Evolutionary conservation across 805 yeast species (phyloP).

Genomic region (Barnettozyma californica): DNA sequence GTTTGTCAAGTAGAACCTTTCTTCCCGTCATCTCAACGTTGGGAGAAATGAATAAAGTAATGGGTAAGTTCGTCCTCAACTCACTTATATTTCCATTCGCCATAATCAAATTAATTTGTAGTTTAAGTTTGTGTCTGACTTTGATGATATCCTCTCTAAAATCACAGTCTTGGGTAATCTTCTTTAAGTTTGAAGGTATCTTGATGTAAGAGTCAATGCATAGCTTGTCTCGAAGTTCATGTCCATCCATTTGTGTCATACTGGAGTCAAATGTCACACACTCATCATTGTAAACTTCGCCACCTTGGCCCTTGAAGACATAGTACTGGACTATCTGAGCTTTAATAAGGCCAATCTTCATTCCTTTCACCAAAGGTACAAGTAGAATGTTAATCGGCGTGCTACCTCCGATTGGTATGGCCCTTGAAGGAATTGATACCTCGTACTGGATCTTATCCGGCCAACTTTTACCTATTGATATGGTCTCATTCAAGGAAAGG

Average conservation of each 20-base stretch:
- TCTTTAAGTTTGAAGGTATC: constrained; percentile 64
- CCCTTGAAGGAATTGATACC: constrained; percentile 77
- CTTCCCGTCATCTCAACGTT: constrained; percentile 54
- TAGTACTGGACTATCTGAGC: constrained; percentile 64
- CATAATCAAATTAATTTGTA: constrained; percentile 63
- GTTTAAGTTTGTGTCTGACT: constrained; percentile 77
- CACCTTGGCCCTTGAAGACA: constrained; percentile 48
- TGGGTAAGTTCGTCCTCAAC: constrained; percentile 80
- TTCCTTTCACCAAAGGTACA: constrained; percentile 76
- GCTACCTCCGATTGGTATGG: constrained; percentile 78
- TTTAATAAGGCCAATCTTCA: constrained; percentile 61
- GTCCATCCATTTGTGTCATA: constrained; percentile 41
- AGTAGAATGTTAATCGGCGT: constrained; percentile 64
- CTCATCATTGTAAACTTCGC: constrained; percentile 57
- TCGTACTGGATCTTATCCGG: constrained; percentile 84
- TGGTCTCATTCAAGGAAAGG: constrained; percentile 67
- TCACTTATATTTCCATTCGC: constrained; percentile 82
- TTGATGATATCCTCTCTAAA: constrained; percentile 55
- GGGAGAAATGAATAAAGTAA: constrained; percentile 67
- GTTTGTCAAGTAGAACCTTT: constrained; percentile 32
- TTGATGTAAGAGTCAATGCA: constrained; percentile 52
- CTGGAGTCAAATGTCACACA: constrained; percentile 46
- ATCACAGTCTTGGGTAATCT: constrained; percentile 80
- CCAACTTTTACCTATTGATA: constrained; percentile 89
- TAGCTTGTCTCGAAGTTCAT: constrained; percentile 48